A percentile compares a stretch with the other conserved stretches of the same genome.
phyloP scores from a whole-genome alignment of 257 asterid genomes.

The Primulina eburnea region DNA sequence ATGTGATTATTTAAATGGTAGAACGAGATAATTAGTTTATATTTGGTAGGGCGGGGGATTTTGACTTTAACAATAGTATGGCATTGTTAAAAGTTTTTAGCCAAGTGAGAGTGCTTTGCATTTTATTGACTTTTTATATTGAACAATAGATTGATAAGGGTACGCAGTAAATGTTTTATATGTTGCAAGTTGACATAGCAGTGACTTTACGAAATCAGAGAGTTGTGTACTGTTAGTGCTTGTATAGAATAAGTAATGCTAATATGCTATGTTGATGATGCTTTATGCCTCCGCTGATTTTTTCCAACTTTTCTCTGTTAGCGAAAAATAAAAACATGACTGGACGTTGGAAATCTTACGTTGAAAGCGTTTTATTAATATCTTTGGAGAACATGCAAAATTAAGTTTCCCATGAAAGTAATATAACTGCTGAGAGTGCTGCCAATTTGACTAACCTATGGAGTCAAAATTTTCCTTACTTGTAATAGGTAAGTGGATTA shows the following conservation, averaged over 20 bases:
- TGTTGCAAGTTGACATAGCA: constrained; percentile 5
- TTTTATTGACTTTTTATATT: neutral
- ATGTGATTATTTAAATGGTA: neutral
- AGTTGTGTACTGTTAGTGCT: neutral
- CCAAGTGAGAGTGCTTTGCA: neutral
- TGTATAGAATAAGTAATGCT: neutral
- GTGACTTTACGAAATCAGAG: neutral
- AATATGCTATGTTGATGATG: neutral
- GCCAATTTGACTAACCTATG: neutral
- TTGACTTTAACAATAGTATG: neutral
- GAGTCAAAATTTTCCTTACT: neutral
- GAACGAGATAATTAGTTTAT: neutral
- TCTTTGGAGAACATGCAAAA: neutral
- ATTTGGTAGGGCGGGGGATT: neutral
- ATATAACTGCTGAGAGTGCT: neutral
- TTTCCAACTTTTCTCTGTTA: neutral
- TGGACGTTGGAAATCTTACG: neutral
- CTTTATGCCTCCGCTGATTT: neutral
- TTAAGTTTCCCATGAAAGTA: neutral
- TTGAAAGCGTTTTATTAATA: neutral
- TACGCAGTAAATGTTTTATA: neutral
- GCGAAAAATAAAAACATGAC: neutral
- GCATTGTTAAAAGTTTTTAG: neutral
- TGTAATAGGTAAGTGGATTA: neutral
- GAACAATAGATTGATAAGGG: constrained; percentile 1